A percentile compares a stretch with the other conserved stretches of the same genome.
Conservation (phyloP, 192 early-diverging fungal genomes). For the Backusella australiensis region DNA sequence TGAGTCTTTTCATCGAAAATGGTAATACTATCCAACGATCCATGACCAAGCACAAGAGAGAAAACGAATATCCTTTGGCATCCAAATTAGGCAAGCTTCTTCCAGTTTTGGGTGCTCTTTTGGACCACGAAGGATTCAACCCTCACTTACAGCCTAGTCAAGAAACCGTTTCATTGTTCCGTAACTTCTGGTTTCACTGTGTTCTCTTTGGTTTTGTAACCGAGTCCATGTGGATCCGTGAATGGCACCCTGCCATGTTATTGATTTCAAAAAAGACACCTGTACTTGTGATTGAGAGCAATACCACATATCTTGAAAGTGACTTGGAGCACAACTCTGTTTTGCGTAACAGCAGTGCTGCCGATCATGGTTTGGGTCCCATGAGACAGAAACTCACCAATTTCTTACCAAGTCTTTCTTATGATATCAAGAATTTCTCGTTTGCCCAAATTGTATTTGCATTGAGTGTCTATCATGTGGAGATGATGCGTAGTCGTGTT, state of each 20-base stretch:
- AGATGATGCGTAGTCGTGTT: slow-evolving; percentile 68
- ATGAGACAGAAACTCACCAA: slow-evolving; percentile 55
- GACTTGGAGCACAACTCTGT: slow-evolving; percentile 89
- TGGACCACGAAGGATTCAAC: slow-evolving; percentile 57
- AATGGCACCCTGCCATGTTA: slow-evolving; percentile 68
- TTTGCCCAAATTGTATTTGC: slow-evolving; percentile 80
- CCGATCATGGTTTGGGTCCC: slow-evolving; percentile 49
- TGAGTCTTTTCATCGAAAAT: slow-evolving; percentile 60
- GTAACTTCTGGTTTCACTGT: slow-evolving; percentile 91
- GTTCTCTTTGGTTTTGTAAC: slow-evolving; percentile 75
- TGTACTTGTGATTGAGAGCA: slow-evolving; percentile 67
- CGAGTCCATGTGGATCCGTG: slow-evolving; percentile 69
- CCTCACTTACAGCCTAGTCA: slow-evolving; percentile 53
- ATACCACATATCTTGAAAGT: slow-evolving; percentile 77
- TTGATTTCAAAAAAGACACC: slow-evolving; percentile 85
- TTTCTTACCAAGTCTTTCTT: slow-evolving; percentile 53
- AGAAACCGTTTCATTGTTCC: slow-evolving; percentile 70
- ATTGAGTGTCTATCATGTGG: slow-evolving; percentile 80
- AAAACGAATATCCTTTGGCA: slow-evolving; percentile 41
- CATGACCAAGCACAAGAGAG: slow-evolving; percentile 40
- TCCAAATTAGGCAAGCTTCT: slow-evolving; percentile 57
- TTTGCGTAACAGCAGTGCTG: slow-evolving; percentile 51
- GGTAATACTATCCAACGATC: slow-evolving; percentile 53
- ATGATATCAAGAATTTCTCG: slow-evolving; percentile 58
- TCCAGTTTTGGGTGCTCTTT: slow-evolving; percentile 58